These are phyloP conservation scores for Kwoniella shivajii DNA, from an alignment of 1,284 basidiomycete genomes.

Conservation along the genomic window DNA sequence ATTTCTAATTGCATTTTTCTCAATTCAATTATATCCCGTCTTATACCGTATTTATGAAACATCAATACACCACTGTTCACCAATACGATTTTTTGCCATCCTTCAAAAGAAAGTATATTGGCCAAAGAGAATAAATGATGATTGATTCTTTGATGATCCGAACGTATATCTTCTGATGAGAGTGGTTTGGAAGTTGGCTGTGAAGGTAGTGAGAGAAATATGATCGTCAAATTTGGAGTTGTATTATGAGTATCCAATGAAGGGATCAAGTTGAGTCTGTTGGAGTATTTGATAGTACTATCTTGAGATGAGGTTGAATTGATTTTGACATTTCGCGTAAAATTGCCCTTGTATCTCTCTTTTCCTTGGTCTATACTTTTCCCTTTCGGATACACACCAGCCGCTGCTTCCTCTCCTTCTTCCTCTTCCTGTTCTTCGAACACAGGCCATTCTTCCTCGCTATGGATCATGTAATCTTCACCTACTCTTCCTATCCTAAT, in stretches of 20 bases:
- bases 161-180: neutral
- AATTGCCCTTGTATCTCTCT: neutral
- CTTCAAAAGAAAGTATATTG: neutral
- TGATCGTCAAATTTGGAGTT: neutral
- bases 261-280: neutral
- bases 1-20: neutral
- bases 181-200: neutral
- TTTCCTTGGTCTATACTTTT: neutral
- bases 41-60: neutral
- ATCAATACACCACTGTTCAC: neutral
- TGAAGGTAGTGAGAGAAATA: neutral
- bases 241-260: neutral
- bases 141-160: neutral
- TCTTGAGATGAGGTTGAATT: neutral
- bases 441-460: neutral
- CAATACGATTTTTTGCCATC: neutral
- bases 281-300: neutral
- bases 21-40: neutral
- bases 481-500: neutral
- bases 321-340: neutral
- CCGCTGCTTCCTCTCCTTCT: neutral
- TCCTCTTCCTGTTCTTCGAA: neutral
- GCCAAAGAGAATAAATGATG: neutral
- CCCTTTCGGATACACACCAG: neutral
- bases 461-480: neutral